A percentile compares a stretch with the other conserved stretches of the same genome.
These are phyloP conservation scores for Cadophora malorum DNA, from an alignment of 2,329 filamentous ascomycete species.

Conservation along the genomic window DNA sequence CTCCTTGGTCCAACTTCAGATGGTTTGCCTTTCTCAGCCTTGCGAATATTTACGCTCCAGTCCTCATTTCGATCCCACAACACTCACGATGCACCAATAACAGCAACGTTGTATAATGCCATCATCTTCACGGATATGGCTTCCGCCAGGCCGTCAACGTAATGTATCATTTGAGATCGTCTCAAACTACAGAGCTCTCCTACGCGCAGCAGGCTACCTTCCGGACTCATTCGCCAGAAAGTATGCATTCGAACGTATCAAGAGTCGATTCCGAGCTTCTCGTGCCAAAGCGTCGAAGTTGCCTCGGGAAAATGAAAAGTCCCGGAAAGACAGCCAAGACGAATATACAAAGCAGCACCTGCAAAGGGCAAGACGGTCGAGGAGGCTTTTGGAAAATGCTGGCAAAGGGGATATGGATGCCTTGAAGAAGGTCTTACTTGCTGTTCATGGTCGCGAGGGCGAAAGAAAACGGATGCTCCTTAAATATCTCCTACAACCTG, in stretches of 20 bases:
- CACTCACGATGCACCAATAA: background rate
- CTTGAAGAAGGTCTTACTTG: slow-evolving; percentile 55
- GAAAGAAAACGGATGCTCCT: slow-evolving; percentile 57
- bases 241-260: slow-evolving; percentile 53
- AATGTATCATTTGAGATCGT: background rate
- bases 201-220: slow-evolving; percentile 67
- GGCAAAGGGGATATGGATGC: slow-evolving; percentile 56
- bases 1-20: background rate
- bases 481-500: slow-evolving; percentile 46
- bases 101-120: background rate
- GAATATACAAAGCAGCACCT: slow-evolving; percentile 36
- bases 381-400: slow-evolving; percentile 59
- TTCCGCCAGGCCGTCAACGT: background rate
- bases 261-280: slow-evolving; percentile 49
- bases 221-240: slow-evolving; percentile 56
- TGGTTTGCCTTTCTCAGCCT: background rate
- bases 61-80: background rate
- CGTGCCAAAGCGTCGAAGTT: background rate
- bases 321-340: background rate
- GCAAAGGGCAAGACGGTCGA: slow-evolving; percentile 50
- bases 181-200: slow-evolving; percentile 61
- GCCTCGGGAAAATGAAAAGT: background rate
- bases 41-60: background rate
- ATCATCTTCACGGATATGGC: background rate
- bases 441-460: slow-evolving; percentile 61